Evolutionary conservation across 176 grass and related monocot genomes (phyloP), one percentile per base, ranked within the genome.

Genomic region (Zoysia pacifica): DNA sequence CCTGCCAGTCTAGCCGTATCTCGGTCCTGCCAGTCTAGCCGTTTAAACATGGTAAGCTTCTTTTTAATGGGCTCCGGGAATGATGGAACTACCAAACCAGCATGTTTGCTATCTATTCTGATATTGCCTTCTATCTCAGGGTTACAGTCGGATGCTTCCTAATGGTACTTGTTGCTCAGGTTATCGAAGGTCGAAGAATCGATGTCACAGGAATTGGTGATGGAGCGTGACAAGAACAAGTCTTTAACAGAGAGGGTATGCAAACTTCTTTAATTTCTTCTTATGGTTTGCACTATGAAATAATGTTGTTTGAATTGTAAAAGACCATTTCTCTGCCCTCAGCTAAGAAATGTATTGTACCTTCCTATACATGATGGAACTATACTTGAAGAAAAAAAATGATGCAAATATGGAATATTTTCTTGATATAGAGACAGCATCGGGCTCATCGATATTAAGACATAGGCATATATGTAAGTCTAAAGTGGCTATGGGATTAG

Each of bases 161-260:
- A 49, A 56, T 86, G 75, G 48, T 74, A n/a, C 62, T 87, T 60
- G 82, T 75, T 73, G 14, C 36, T 81, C 85, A 99, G 96, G 66
- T 85, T 99, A 81, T 75, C 48, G 78, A 83, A 64, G 8, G 47
- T 84, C 51, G 92, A 99, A 83, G 59, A 82, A 74, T 85, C 86
- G 39, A 77, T 88, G 75, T 77, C 67, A 15, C 85, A 94, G 36
- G 88, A 95, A 70, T 40, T 99, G 78, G 84, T 87, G 66, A 70
- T 83, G 8, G 92, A 91, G 77, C 81, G 68, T 69, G 90, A 99
- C 72, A 93, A 79, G 68, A 91, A 86, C 36, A 93, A 89, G 84
- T 87, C 74, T 72, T 48, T 99, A 41, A 83, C 83, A 76, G 92
- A 95, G 67, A 89, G 91, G 81, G 96, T 99, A 93, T 11, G 81